Percentiles rank a stretch among this genome's conserved stretches.
Conservation (phyloP, 1,139 yeast species). For the Tardiomyces digboiensis region DNA sequence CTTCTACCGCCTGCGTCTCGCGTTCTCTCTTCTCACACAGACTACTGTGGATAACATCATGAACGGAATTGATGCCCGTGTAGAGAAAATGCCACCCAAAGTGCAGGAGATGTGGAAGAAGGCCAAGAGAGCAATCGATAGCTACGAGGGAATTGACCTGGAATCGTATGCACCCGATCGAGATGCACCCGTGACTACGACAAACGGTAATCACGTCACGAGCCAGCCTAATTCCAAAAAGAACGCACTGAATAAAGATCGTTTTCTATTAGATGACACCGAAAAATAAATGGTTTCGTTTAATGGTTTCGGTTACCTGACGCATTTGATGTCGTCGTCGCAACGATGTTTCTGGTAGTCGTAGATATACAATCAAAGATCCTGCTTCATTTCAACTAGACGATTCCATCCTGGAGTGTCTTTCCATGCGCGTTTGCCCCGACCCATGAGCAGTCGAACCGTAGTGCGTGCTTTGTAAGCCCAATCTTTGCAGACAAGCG, state of each 20-base stretch:
- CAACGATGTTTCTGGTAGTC: no score
- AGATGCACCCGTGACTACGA: background rate
- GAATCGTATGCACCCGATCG: background rate
- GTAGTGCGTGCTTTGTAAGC: slow-evolving; percentile 70
- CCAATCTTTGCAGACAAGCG: slow-evolving; percentile 87
- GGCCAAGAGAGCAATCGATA: slow-evolving; percentile 32
- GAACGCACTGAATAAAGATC: background rate
- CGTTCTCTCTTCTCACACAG: slow-evolving; percentile 60
- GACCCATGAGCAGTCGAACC: slow-evolving; percentile 66
- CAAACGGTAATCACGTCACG: no score
- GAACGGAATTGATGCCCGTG: slow-evolving; percentile 50
- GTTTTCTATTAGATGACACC: background rate
- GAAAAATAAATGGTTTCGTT: no score
- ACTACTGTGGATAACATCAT: slow-evolving; percentile 55
- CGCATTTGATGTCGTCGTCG: no score
- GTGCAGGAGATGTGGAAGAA: slow-evolving; percentile 51
- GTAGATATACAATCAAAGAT: no score
- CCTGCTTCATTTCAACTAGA: slow-evolving; percentile 41
- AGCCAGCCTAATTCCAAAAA: background rate
- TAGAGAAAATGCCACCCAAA: slow-evolving; percentile 44
- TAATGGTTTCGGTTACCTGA: no score
- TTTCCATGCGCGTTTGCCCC: slow-evolving; percentile 75
- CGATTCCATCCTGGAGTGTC: slow-evolving; percentile 70
- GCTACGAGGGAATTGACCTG: slow-evolving; percentile 11
- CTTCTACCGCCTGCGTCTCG: slow-evolving; percentile 67